Evolutionary conservation across 371 early-diverging fungal species (phyloP).

Genomic region (Haplosporangium sp.): DNA sequence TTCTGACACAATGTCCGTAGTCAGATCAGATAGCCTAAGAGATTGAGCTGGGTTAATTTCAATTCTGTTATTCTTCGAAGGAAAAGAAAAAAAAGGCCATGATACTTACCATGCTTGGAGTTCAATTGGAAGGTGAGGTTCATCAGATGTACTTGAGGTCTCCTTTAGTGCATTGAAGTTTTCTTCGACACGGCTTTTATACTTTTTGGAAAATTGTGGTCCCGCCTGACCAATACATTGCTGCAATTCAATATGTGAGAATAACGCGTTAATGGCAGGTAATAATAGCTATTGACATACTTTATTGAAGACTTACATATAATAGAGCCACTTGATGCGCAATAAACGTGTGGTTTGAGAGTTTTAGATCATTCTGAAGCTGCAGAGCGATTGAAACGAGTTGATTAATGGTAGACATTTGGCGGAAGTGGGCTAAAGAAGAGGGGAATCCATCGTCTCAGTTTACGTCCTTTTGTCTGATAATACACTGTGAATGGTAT

Average conservation of each 20-base stretch:
- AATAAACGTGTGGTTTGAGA: conserved; percentile 65
- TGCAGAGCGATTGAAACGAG: conserved; percentile 62
- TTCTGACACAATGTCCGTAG: conserved; percentile 54
- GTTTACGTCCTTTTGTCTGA: neutral
- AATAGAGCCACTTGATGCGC: conserved; percentile 69
- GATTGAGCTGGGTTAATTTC: neutral
- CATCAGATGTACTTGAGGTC: conserved; percentile 32
- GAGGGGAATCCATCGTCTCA: neutral
- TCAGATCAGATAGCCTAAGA: conserved; percentile 48
- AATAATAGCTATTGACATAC: neutral
- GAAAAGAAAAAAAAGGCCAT: neutral
- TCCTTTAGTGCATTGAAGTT: conserved; percentile 62
- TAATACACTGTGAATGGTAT: neutral
- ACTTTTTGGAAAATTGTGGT: conserved; percentile 51
- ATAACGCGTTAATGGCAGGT: neutral
- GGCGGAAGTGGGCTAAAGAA: conserved; percentile 55
- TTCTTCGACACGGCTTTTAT: conserved; percentile 59
- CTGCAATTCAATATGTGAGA: conserved; percentile 25
- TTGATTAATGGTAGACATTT: conserved; percentile 61
- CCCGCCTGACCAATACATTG: conserved; percentile 65
- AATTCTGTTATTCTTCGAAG: neutral
- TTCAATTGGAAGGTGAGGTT: conserved; percentile 42
- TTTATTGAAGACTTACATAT: conserved; percentile 55
- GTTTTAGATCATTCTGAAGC: conserved; percentile 59
- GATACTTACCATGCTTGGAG: conserved; percentile 42